Evolutionary conservation across 208 protist genomes (phyloP), one percentile per base, ranked within the genome.

Genomic region (Leishmania guyanensis): DNA sequence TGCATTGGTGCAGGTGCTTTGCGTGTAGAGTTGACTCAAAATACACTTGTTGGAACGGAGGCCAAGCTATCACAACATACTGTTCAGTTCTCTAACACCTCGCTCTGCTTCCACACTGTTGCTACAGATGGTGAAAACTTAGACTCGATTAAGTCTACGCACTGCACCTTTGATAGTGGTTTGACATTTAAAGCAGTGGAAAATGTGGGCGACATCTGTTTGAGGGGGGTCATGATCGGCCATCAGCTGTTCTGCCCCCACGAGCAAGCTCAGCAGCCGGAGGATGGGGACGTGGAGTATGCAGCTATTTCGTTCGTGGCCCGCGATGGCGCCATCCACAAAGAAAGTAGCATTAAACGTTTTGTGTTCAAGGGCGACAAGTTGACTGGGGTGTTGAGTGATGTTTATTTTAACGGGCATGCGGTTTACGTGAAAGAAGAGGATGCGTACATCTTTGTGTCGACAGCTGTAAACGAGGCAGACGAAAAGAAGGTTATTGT

Each of bases 121-220:
- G 58, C 76, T 17, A n/a, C 74, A 16, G 83, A 85, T 51, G 84
- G 72, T 66, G 48, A 62, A 2, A 26, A 79, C 26, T 2, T 16
- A 16, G 39, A 56, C 36, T 39, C 69, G 16, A 46, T 72, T 14
- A n/a, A 33, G 0, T 54, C 68, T 20, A 62, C 82, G 48, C 16
- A 79, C 26, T 96, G 90, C 78, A 92, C 85, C 16, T 91, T 90
- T 65, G 92, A 96, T 78, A 60, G 68, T 51, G 92, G 89, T 0
- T 88, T 77, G 12, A 88, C 43, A 50, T 87, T 94, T 46, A 82
- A 80, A 0, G 60, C 79, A 36, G 75, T 84, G 9, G 65, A 88
- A 65, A 85, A 79, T 8, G 76, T 79, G 10, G 74, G 84, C 65
- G 78, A 82, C 29, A 92, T 94, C 82, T 96, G 92, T 33, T 71